phyloP scores from a whole-genome alignment of 176 grass and related monocot species.

The Musa acuminata region DNA sequence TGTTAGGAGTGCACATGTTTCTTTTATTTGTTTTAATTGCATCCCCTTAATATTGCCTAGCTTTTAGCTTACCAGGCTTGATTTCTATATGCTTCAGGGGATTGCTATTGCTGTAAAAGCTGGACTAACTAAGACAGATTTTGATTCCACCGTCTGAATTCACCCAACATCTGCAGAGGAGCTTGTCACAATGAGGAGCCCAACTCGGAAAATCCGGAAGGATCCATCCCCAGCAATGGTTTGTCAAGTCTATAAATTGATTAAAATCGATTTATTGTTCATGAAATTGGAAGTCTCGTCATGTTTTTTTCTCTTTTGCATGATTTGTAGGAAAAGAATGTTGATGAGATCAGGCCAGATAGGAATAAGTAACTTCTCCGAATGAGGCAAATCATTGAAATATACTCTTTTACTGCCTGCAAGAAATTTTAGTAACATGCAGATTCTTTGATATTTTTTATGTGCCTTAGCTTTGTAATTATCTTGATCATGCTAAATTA shows the following conservation, averaged over 20 bases:
- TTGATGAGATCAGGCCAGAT: too few relatives aligned
- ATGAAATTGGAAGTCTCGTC: background rate
- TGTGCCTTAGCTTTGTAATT: too few relatives aligned
- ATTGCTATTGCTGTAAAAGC: conserved; percentile 93
- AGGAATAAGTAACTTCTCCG: too few relatives aligned
- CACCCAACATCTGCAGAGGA: conserved; percentile 92
- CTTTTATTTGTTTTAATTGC: conserved; percentile 7
- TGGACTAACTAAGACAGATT: conserved; percentile 78
- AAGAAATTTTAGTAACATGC: too few relatives aligned
- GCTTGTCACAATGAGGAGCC: conserved; percentile 77
- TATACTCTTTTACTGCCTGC: background rate
- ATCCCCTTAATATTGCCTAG: conserved; percentile 8
- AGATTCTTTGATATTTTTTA: too few relatives aligned
- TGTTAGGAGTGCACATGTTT: conserved; percentile 85
- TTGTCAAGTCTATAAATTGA: background rate
- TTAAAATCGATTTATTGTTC: background rate
- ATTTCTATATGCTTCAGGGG: conserved; percentile 35
- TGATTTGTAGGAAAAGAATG: too few relatives aligned
- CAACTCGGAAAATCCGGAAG: conserved; percentile 57
- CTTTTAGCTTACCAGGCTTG: background rate
- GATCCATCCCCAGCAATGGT: conserved; percentile 42
- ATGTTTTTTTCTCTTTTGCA: too few relatives aligned
- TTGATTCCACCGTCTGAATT: conserved; percentile 76
- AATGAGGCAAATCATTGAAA: background rate
- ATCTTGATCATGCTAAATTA: too few relatives aligned